These are phyloP conservation scores for Lactifluus piperatus DNA, from an alignment of 768 basidiomycete genomes.

Conservation along the genomic window DNA sequence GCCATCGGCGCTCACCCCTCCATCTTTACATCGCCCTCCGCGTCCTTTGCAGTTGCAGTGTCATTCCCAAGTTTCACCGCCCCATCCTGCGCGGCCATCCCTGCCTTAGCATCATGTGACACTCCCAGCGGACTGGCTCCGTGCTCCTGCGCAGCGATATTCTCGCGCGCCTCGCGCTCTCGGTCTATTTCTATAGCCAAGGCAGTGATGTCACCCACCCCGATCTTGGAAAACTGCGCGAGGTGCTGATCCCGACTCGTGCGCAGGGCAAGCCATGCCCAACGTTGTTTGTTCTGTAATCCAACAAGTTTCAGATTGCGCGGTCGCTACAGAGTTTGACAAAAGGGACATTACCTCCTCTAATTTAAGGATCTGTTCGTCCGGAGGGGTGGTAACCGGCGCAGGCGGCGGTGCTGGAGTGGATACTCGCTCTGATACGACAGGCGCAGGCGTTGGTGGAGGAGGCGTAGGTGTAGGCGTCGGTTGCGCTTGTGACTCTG, in stretches of 20 bases:
- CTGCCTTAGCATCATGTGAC: conserved; percentile 8
- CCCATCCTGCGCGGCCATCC: neutral
- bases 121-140: conserved; percentile 20
- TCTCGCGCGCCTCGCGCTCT: conserved; percentile 29
- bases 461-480: conserved; percentile 6
- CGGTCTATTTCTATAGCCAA: conserved; percentile 29
- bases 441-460: neutral
- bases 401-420: neutral
- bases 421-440: neutral
- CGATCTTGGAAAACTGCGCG: conserved; percentile 75
- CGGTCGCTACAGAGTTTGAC: neutral
- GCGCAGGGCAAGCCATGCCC: conserved; percentile 76
- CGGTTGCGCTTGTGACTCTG: conserved; percentile 28
- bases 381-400: conserved; percentile 26
- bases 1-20: conserved; percentile 14
- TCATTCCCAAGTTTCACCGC: conserved; percentile 10
- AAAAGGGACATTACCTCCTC: conserved; percentile 45
- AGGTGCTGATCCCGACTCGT: conserved; percentile 64
- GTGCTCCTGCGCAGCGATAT: conserved; percentile 24
- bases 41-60: conserved; percentile 12
- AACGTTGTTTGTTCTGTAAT: conserved; percentile 61
- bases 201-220: conserved; percentile 55
- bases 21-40: conserved; percentile 26
- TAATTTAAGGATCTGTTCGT: conserved; percentile 45
- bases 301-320: neutral